Conservation (phyloP, 305 asterid genomes). For the Coffea humblotiana region DNA sequence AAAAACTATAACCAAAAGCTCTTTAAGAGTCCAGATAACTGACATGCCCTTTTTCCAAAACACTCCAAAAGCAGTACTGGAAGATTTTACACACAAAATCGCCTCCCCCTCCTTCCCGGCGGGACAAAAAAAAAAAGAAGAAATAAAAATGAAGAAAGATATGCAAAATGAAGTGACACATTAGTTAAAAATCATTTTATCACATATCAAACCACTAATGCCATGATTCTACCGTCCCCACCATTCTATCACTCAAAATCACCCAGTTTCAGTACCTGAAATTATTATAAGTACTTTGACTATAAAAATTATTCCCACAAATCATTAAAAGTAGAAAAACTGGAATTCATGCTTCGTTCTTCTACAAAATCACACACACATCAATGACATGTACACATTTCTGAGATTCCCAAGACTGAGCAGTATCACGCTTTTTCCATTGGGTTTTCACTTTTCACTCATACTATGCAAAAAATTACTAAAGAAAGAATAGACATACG, state of each 20-base stretch:
- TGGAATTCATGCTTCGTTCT: background rate
- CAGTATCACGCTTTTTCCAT: background rate
- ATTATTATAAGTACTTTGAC: background rate
- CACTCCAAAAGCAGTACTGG: background rate
- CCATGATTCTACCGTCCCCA: background rate
- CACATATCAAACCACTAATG: constrained; percentile 2
- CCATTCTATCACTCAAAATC: background rate
- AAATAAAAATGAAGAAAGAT: background rate
- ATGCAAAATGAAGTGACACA: background rate
- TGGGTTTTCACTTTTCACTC: background rate
- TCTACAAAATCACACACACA: constrained; percentile 9
- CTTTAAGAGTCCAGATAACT: background rate
- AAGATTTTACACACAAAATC: background rate
- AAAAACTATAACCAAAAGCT: background rate
- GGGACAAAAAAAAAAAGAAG: background rate
- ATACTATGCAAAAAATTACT: background rate
- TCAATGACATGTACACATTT: background rate
- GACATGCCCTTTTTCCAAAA: background rate
- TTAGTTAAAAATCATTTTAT: background rate
- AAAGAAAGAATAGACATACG: constrained; percentile 45
- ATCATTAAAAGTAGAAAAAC: background rate
- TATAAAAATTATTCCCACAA: no score
- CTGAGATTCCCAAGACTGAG: constrained; percentile 13
- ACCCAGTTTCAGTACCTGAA: background rate
- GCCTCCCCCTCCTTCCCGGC: no score